These are phyloP conservation scores for Sambucus nigra DNA, from an alignment of 129 eudicot species.

Conservation along the genomic window DNA sequence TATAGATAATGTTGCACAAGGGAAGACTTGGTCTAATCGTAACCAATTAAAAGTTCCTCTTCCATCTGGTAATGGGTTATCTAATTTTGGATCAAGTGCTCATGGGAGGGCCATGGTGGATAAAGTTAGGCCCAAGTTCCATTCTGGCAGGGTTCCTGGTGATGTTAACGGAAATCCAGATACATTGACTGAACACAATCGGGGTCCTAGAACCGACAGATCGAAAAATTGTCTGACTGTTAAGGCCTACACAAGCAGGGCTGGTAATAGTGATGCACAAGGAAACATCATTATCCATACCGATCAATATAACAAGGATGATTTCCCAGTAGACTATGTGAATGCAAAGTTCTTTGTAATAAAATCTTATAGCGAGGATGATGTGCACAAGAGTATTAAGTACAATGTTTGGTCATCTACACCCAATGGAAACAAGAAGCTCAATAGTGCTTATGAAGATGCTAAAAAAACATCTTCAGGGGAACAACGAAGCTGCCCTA, in stretches of 20 bases:
- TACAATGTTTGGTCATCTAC: constrained; percentile 94
- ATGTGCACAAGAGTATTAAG: constrained; percentile 93
- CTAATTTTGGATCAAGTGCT: constrained; percentile 33
- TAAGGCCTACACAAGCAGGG: constrained; percentile 67
- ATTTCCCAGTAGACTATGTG: constrained; percentile 53
- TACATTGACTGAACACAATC: constrained; percentile 43
- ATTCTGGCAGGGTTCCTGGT: constrained; percentile 20
- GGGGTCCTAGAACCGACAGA: constrained; percentile 50
- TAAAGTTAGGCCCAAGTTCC: constrained; percentile 39
- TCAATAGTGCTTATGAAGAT: constrained; percentile 72
- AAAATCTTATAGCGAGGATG: constrained; percentile 96
- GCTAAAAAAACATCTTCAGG: constrained; percentile 50
- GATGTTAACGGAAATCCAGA: constrained; percentile 41
- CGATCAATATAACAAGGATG: constrained; percentile 69
- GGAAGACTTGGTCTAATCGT: constrained; percentile 37
- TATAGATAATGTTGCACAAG: constrained; percentile 27
- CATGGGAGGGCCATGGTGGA: constrained; percentile 23
- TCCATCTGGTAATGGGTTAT: constrained; percentile 37
- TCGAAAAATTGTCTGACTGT: constrained; percentile 45
- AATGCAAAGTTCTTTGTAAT: constrained; percentile 81
- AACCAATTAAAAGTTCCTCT: constrained; percentile 32
- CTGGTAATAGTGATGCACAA: constrained; percentile 64
- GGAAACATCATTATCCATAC: constrained; percentile 56
- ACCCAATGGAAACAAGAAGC: constrained; percentile 88
- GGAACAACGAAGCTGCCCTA: constrained; percentile 62